A percentile compares a stretch with the other conserved stretches of the same genome.
Evolutionary conservation across 352 stramenopile species (phyloP).

Genomic region (Phytophthora boehmeriae): DNA sequence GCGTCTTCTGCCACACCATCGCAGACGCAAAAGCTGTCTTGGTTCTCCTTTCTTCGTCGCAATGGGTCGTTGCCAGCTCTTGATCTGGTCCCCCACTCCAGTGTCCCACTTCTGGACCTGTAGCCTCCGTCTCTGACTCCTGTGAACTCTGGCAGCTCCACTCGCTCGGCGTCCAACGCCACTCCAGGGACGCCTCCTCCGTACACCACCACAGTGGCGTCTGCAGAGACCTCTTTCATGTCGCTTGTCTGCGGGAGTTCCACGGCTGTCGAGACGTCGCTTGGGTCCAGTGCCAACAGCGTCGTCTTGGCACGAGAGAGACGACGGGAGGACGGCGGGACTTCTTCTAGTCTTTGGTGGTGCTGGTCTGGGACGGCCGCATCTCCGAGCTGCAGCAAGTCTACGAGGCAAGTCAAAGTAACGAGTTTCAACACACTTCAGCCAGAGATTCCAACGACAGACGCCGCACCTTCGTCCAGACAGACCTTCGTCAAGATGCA

Average conservation of each 20-base stretch:
- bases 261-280: constrained; percentile 22
- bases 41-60: constrained; percentile 84
- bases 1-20: constrained; percentile 55
- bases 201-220: constrained; percentile 35
- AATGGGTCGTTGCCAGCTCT: constrained; percentile 76
- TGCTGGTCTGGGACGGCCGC: constrained; percentile 3
- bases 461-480: constrained; percentile 42
- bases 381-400: constrained; percentile 34
- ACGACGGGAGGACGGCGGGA: constrained; percentile 13
- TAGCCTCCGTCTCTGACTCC: constrained; percentile 55
- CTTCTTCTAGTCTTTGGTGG: too few species aligned
- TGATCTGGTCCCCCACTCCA: constrained; percentile 61
- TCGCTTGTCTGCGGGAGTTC: background rate
- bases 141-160: constrained; percentile 72
- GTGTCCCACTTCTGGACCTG: constrained; percentile 42
- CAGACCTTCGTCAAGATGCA: constrained; percentile 63
- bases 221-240: constrained; percentile 11
- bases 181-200: constrained; percentile 74
- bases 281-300: constrained; percentile 36
- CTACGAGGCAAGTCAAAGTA: constrained; percentile 4
- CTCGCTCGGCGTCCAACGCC: constrained; percentile 58
- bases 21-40: constrained; percentile 74
- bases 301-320: constrained; percentile 50
- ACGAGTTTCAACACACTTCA: too few species aligned
- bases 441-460: too few species aligned